Evolutionary conservation across 2,329 filamentous ascomycete species (phyloP).

Genomic region (Aureobasidium sp.): DNA sequence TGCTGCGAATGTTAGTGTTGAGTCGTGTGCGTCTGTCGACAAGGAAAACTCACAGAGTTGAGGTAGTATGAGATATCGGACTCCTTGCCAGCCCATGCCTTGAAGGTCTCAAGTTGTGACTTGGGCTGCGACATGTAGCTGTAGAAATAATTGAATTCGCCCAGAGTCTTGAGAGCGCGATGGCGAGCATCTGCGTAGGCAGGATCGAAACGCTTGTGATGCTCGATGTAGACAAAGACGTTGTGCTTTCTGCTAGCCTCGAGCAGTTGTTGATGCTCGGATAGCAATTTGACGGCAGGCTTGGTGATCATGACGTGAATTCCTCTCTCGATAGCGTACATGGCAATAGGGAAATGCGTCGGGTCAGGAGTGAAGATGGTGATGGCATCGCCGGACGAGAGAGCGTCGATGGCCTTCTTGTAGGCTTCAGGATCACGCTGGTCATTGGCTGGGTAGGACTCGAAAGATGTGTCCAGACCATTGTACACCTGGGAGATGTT

Average conservation of each 20-base stretch:
- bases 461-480: constrained; percentile 76
- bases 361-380: constrained; percentile 95
- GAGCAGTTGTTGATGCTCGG: constrained; percentile 71
- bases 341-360: constrained; percentile 84
- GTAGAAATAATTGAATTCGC: constrained; percentile 98
- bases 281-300: constrained; percentile 78
- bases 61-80: constrained; percentile 95
- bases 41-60: constrained; percentile 58
- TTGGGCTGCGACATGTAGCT: constrained; percentile 93
- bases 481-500: constrained; percentile 90
- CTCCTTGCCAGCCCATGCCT: constrained; percentile 85
- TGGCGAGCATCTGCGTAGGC: constrained; percentile 83
- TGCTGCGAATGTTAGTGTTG: constrained; percentile 40
- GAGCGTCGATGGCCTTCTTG: constrained; percentile 78
- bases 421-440: constrained; percentile 72
- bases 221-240: constrained; percentile 89
- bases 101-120: constrained; percentile 87
- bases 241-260: constrained; percentile 63
- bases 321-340: constrained; percentile 81
- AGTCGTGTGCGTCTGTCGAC: background rate
- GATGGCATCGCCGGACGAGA: constrained; percentile 77
- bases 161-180: constrained; percentile 61
- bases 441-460: constrained; percentile 71
- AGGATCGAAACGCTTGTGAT: constrained; percentile 94
- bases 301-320: constrained; percentile 93